Evolutionary conservation across 352 stramenopile genomes (phyloP).

Genomic region (Detonula confervacea): DNA sequence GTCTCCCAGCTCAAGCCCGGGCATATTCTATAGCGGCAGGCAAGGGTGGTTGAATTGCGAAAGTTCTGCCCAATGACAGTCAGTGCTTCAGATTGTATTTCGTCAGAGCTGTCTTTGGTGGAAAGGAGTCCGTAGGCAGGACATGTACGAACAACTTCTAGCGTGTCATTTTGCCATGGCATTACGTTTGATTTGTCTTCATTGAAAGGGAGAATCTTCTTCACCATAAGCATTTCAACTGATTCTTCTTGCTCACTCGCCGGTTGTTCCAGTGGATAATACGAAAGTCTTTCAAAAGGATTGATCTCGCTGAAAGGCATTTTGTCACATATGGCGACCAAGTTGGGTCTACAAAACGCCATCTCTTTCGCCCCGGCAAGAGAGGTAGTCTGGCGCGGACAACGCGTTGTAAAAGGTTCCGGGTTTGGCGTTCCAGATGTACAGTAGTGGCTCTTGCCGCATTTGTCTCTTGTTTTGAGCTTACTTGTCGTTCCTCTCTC

Average conservation of each 20-base stretch:
- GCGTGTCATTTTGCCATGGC: slow-evolving; percentile 93
- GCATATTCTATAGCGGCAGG: slow-evolving; percentile 86
- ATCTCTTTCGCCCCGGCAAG: slow-evolving; percentile 87
- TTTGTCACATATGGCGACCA: slow-evolving; percentile 95
- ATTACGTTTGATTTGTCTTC: slow-evolving; percentile 64
- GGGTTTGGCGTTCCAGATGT: slow-evolving; percentile 88
- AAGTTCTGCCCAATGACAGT: slow-evolving; percentile 97
- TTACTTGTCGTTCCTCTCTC: slow-evolving; percentile 88
- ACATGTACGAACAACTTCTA: slow-evolving; percentile 92
- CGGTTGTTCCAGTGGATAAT: slow-evolving; percentile 64
- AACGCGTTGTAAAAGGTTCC: slow-evolving; percentile 89
- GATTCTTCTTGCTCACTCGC: slow-evolving; percentile 83
- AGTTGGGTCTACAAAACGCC: slow-evolving; percentile 89
- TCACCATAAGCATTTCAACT: slow-evolving; percentile 90
- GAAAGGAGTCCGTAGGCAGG: slow-evolving; percentile 67
- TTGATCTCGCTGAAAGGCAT: slow-evolving; percentile 67
- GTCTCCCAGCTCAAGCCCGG: slow-evolving; percentile 25
- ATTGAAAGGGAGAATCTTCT: slow-evolving; percentile 93
- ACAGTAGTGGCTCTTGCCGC: slow-evolving; percentile 92
- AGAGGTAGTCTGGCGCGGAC: slow-evolving; percentile 91
- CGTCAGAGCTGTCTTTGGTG: slow-evolving; percentile 40
- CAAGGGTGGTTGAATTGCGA: slow-evolving; percentile 86
- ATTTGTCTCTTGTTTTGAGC: slow-evolving; percentile 90
- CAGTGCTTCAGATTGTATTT: slow-evolving; percentile 79
- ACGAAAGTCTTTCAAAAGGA: slow-evolving; percentile 75